Percentiles rank a stretch among this genome's conserved stretches.
phyloP scores from a whole-genome alignment of 805 yeast species.

The Pichia gijzeniarum region DNA sequence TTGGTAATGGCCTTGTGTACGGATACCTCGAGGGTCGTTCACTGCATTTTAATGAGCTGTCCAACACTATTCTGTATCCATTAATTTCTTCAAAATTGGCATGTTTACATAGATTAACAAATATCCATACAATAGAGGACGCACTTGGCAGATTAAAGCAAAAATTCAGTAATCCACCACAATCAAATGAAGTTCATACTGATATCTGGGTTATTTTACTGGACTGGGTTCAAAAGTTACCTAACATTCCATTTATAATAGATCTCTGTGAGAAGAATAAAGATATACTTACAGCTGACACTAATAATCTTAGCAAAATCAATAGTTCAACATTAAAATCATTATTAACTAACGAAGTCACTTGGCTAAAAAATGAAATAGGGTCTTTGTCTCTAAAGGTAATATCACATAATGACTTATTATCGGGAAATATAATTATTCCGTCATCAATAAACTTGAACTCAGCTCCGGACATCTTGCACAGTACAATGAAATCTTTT shows the following conservation, averaged over 20 bases:
- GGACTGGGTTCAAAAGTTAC: constrained; percentile 59
- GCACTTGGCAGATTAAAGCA: constrained; percentile 37
- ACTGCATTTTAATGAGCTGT: constrained; percentile 47
- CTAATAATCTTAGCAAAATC: neutral
- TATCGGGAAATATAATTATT: constrained; percentile 67
- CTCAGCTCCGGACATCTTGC: neutral
- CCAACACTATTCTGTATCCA: constrained; percentile 41
- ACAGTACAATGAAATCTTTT: constrained; percentile 14
- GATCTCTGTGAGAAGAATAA: constrained; percentile 33
- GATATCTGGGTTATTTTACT: constrained; percentile 48
- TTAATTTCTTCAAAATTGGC: constrained; percentile 62
- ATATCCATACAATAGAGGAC: constrained; percentile 40
- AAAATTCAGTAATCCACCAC: constrained; percentile 12
- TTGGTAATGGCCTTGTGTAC: constrained; percentile 67
- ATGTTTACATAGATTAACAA: constrained; percentile 56
- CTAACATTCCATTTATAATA: constrained; percentile 38
- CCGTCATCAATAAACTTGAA: constrained; percentile 29
- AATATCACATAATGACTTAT: constrained; percentile 63
- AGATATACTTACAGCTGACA: constrained; percentile 19
- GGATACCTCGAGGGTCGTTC: constrained; percentile 65
- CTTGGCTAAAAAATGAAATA: constrained; percentile 44
- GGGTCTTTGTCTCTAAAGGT: constrained; percentile 46
- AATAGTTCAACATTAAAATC: constrained; percentile 21
- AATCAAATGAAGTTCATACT: neutral
- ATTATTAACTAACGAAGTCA: constrained; percentile 43